These are phyloP conservation scores for Pulveroboletus ravenelii DNA, from an alignment of 768 basidiomycete species.

Conservation along the genomic window DNA sequence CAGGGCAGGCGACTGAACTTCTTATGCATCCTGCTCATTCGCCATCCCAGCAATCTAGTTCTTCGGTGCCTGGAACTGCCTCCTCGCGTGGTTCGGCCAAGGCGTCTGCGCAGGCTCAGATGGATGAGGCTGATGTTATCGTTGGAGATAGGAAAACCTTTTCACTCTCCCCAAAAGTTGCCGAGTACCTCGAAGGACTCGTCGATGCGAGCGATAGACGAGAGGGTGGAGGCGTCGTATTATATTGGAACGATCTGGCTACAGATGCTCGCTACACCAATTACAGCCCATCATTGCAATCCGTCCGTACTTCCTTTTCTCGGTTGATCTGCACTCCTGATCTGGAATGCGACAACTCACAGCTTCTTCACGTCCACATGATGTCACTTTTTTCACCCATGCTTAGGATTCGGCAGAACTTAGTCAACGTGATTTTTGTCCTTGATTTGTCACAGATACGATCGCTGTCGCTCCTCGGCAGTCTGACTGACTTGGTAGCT, in stretches of 20 bases:
- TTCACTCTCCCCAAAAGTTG: conserved; percentile 52
- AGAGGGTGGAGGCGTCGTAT: conserved; percentile 70
- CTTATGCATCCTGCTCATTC: conserved; percentile 62
- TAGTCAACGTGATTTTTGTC: conserved; percentile 79
- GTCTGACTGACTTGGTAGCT: conserved; percentile 65
- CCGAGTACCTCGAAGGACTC: conserved; percentile 52
- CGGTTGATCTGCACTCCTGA: not conserved
- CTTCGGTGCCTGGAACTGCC: not conserved
- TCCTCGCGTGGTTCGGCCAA: conserved; percentile 12
- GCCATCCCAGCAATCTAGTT: conserved; percentile 39
- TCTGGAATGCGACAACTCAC: conserved; percentile 1
- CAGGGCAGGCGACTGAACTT: conserved; percentile 65
- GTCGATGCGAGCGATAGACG: conserved; percentile 85
- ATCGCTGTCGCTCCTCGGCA: conserved; percentile 58
- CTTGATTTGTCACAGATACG: conserved; percentile 70
- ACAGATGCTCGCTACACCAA: conserved; percentile 63
- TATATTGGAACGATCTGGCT: conserved; percentile 92
- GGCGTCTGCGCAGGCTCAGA: not conserved
- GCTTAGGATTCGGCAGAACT: conserved; percentile 71
- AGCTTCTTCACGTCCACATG: conserved; percentile 25
- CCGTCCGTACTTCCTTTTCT: conserved; percentile 34
- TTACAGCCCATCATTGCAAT: conserved; percentile 48
- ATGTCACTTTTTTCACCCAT: conserved; percentile 68
- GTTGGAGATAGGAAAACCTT: conserved; percentile 69
- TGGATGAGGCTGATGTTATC: conserved; percentile 26